Base-by-base conservation (phyloP, 2,329 filamentous ascomycete genomes). In the Nigrospora sphaerica region DNA sequence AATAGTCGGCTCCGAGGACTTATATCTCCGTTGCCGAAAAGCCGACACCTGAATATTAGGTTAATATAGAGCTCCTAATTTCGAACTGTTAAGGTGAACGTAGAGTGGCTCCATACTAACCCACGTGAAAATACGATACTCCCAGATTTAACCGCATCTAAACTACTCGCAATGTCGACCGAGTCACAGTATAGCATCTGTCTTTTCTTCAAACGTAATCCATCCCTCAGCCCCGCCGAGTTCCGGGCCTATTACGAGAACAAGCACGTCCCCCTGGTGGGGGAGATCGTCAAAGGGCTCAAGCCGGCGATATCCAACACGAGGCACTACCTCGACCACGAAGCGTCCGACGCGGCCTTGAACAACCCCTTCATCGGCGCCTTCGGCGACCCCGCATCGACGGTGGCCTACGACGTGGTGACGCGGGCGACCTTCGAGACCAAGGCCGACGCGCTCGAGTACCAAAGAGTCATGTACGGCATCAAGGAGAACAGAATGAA, bases 191-290 rank as follows among this genome's bases (percentile, higher is more conserved):
- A 46, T 18, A 46, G 37, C 11, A 40, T 46, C 18, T 37, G 41
- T 32, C 38, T 46, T 13, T 46, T 46, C 38, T 46, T 46, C 37
- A 46, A 46, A 31, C 44, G 44, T 14, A 46, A 46, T 28, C 44
- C 44, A 41, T 33, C 32, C 32, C 44, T 46, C 23, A 46, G 37
- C 32, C 37, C 44, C 36, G 19, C 38, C 16, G 44, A 46, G 18
- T 46, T 46, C 38, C 36, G 37, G 37, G 18, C 14, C 12, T 46
- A 46, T 28, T 46, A 46, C 18, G 44, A 46, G 44, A 31, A 18
- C 19, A 39, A 46, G 7, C 44, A 46, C 44, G 44, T 28, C 18
- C 33, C 44, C 9, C 6, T 46, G 37, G 44, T 46, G 12, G 14
- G 6, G 14, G 44, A 46, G 28, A 17, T 46, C n/a, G 36, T 23